phyloP scores from a whole-genome alignment of 805 yeast genomes.

The Isabelozyma rhagii region DNA sequence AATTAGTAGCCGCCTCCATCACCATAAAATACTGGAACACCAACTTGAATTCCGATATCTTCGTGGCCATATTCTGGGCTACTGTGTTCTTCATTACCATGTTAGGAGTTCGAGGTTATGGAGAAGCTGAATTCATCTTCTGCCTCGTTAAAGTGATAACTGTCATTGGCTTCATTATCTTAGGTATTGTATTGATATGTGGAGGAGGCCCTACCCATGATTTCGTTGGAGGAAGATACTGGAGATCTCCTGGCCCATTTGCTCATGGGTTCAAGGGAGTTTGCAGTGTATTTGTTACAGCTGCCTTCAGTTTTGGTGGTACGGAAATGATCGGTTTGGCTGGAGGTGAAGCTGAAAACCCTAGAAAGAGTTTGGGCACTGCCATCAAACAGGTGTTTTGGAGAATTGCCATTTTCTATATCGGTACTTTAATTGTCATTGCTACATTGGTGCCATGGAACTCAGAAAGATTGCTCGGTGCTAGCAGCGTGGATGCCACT shows the following conservation, averaged over 20 bases:
- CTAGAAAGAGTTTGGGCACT: constrained; percentile 28
- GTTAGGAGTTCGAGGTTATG: constrained; percentile 36
- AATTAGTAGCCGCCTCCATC: constrained; percentile 38
- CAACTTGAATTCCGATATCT: constrained; percentile 32
- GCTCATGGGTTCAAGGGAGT: constrained; percentile 38
- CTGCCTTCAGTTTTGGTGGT: constrained; percentile 35
- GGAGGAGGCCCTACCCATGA: constrained; percentile 36
- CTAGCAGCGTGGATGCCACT: constrained; percentile 51
- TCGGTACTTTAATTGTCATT: constrained; percentile 24
- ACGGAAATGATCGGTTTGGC: constrained; percentile 38
- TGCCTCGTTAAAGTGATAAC: constrained; percentile 32
- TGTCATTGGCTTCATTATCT: constrained; percentile 32
- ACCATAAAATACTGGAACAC: constrained; percentile 33
- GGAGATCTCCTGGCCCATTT: constrained; percentile 33
- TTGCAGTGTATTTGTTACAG: constrained; percentile 35
- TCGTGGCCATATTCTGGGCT: constrained; percentile 33
- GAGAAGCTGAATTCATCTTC: constrained; percentile 33
- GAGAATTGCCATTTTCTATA: constrained; percentile 35
- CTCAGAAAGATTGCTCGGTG: constrained; percentile 31
- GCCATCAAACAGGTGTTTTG: constrained; percentile 39
- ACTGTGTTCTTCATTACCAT: constrained; percentile 25
- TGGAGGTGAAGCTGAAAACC: constrained; percentile 45
- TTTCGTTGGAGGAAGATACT: constrained; percentile 31
- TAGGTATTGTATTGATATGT: constrained; percentile 33
- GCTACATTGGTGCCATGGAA: constrained; percentile 23